Base-by-base conservation (phyloP, 2,329 filamentous ascomycete genomes). In the Aspergillus texensis region DNA sequence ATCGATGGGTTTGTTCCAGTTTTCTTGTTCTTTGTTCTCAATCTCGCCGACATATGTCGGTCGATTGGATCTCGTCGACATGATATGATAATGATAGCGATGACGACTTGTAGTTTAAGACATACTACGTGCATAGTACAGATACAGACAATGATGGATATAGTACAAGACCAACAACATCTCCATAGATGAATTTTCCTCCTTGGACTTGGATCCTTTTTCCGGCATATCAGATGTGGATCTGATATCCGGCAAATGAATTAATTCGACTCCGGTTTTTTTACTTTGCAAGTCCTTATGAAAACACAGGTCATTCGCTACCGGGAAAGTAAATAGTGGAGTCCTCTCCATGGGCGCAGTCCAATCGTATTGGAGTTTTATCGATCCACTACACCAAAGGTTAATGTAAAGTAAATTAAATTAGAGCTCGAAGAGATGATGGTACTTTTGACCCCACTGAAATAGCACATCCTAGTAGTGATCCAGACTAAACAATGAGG, bases 81-180 rank as follows among this genome's bases (percentile, higher is more conserved):
- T 60, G 56, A 58, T 56, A 65, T 65, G 63, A 65, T 62, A 62
- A 65, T 58, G 63, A 65, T 62, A 65, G 63, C 57, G 63, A 64
- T 58, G 63, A 65, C 45, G 24, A 62, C 62, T 32, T 65, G 60
- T 65, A 65, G 60, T 60, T 60, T 65, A 62, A 56, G 48, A 34
- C 48, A 32, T 52, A 19, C 48, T 52, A 32, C 48, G 28, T 52
- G 28, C 48, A 19, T 52, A 19, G 48, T 52, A 52, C 48, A n/a
- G 28, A 52, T 52, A 52, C 48, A 4, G 16, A 52, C 48, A 52
- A 52, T 34, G 48, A 21, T 32, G 48, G 19, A 52, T 52, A 52
- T 52, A 52, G 48, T 21, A 11, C 48, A 52, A 32, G 28, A 52
- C 30, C 28, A 52, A 28, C 14, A 8, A 41, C 21, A 32, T 32